Base-by-base conservation (phyloP, 164 flowering plant genomes). In the Aristolochia californica region DNA sequence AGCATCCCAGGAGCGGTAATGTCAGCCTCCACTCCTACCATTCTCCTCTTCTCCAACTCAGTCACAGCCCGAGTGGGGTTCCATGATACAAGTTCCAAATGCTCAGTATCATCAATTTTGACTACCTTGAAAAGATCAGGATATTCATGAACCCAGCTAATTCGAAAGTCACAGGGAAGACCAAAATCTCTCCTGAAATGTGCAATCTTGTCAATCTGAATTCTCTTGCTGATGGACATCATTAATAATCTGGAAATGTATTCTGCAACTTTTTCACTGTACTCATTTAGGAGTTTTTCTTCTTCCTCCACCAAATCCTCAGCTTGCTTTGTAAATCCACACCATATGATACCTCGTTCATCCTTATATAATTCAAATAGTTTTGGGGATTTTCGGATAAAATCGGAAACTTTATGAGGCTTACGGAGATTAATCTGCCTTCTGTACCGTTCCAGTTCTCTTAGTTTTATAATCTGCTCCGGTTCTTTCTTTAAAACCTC, bases 141-240 rank as follows among this genome's bases (percentile, higher is more conserved):
- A 61, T 75, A 83, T 34, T 68, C 69, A 34, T 75, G 74, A 43
- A 76, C 83, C 96, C 95, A 91, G 13, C 53, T 47, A 12, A 50
- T 68, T 66, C 91, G 73, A 54, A 91, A 91, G 77, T 91, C 94
- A 56, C 67, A 26, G 18, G 95, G 95, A 62, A 88, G 68, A 5
- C 91, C 93, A 45, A 91, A 75, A 43, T 91, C 98, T 57, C 98
- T 80, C 69, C 96, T 72, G 40, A 91, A 88, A 73, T 88, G 87
- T 0, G 80, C 87, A 64, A 88, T 87, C 68, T 91, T 84, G 56
- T 83, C 95, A 24, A 85, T 34, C 0, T 66, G 70, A 20, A 91
- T 73, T 47, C 83, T 66, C 56, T 77, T 88, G 65, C 82, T 87
- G 1, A 86, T 70, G 0, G 95, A 69, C 98, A 88, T 88, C 96